These are phyloP conservation scores for Hordeum marinum DNA, from an alignment of 176 grass and related monocot genomes.

Conservation along the genomic window DNA sequence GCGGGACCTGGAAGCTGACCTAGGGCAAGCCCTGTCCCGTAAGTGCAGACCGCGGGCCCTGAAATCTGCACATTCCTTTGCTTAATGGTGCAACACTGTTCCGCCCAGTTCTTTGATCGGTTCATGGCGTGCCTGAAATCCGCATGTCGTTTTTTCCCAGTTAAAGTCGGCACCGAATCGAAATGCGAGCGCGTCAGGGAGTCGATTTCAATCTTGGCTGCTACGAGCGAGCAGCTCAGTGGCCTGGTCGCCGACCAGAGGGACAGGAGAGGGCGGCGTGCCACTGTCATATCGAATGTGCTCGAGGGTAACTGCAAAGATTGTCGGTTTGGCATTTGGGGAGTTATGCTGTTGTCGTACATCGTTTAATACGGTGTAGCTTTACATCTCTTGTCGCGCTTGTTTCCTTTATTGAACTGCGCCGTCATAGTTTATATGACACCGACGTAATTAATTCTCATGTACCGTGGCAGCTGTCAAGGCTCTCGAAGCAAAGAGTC, in stretches of 20 bases:
- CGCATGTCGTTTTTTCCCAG: slow-evolving; percentile 28
- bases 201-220: slow-evolving; percentile 16
- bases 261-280: slow-evolving; percentile 17
- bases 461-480: slow-evolving; percentile 30
- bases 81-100: neutral
- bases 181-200: neutral
- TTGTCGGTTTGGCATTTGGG: neutral
- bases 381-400: neutral
- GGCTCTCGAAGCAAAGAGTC: slow-evolving; percentile 33
- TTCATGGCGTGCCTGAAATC: slow-evolving; percentile 1
- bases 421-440: neutral
- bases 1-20: slow-evolving; percentile 30
- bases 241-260: slow-evolving; percentile 11
- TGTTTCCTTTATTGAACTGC: neutral
- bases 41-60: neutral
- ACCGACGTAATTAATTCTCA: slow-evolving; percentile 3
- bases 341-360: neutral
- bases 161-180: slow-evolving; percentile 28
- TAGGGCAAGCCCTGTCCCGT: slow-evolving; percentile 40
- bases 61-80: neutral
- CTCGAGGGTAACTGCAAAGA: slow-evolving; percentile 30
- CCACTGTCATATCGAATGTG: slow-evolving; percentile 27
- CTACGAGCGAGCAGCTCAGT: slow-evolving; percentile 29
- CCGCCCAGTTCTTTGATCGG: neutral
- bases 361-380: neutral